These are phyloP conservation scores for Stenogyne calaminthoides DNA, from an alignment of 305 asterid genomes.

Conservation along the genomic window DNA sequence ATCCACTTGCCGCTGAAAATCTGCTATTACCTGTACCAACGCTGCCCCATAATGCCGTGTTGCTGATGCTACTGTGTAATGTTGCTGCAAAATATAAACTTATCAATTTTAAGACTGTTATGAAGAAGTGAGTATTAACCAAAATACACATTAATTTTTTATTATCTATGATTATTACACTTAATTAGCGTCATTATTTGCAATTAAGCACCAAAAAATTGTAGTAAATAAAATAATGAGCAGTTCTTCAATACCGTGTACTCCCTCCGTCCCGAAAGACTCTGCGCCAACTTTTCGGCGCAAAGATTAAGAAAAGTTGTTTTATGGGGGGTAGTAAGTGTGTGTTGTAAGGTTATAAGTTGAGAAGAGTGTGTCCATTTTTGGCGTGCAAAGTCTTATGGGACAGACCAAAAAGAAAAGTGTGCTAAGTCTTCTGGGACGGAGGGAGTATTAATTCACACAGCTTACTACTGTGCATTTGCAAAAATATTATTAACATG, in stretches of 20 bases:
- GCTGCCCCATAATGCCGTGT: not conserved
- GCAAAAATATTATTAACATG: not conserved
- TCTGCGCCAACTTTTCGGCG: no score
- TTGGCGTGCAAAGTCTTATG: no score
- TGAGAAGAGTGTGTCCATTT: no score
- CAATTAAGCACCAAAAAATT: not conserved
- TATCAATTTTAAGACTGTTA: not conserved
- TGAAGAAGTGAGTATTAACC: not conserved
- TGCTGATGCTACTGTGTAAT: constrained; percentile 15
- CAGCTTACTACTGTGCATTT: not conserved
- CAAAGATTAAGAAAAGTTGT: no score
- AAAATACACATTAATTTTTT: not conserved
- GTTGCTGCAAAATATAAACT: constrained; percentile 40
- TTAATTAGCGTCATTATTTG: not conserved
- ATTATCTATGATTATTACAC: not conserved
- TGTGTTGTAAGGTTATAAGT: no score
- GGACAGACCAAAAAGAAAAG: no score
- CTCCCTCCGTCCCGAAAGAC: no score
- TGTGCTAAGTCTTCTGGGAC: no score
- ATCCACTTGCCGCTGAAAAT: not conserved
- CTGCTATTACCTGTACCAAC: not conserved
- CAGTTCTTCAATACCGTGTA: not conserved
- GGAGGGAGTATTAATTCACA: not conserved
- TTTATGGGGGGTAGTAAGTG: no score
- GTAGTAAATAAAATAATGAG: not conserved